A percentile compares a stretch with the other conserved stretches of the same genome.
These are phyloP conservation scores for Periconia macrospinosa DNA, from an alignment of 2,329 filamentous ascomycete species.

Conservation along the genomic window DNA sequence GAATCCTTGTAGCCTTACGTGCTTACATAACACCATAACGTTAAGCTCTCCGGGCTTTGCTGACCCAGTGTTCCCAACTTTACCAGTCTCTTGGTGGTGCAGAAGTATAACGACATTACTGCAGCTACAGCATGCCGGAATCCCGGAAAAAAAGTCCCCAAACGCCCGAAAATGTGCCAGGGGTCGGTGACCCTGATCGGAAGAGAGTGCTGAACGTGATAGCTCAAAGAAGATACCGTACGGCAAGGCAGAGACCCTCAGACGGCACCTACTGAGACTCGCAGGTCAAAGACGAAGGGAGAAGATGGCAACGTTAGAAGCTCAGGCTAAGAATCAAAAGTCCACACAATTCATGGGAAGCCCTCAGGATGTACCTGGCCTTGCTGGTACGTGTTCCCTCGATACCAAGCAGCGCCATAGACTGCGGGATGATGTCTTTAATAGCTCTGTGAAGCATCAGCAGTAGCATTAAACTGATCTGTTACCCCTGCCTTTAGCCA, in stretches of 20 bases:
- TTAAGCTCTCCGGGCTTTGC: constrained; percentile 15
- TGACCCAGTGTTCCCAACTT: background rate
- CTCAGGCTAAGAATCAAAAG: constrained; percentile 14
- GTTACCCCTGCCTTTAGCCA: background rate
- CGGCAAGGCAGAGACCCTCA: background rate
- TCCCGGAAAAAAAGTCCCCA: constrained; percentile 21
- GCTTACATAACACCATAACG: constrained; percentile 20
- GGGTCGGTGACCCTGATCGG: constrained; percentile 29
- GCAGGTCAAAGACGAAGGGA: constrained; percentile 29
- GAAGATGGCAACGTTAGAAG: constrained; percentile 28
- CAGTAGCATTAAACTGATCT: background rate
- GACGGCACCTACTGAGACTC: background rate
- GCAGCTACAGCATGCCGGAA: constrained; percentile 21
- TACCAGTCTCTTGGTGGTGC: constrained; percentile 11
- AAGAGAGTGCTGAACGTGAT: constrained; percentile 35
- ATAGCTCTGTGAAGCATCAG: too few species aligned
- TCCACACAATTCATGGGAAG: background rate
- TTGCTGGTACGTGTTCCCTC: background rate
- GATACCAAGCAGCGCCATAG: too few species aligned
- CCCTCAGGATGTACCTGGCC: background rate
- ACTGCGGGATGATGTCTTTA: too few species aligned
- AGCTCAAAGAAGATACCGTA: constrained; percentile 36
- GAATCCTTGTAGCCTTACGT: constrained; percentile 1
- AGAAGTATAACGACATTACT: constrained; percentile 9
- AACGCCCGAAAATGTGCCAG: constrained; percentile 22